A percentile compares a stretch with the other conserved stretches of the same genome.
These are phyloP conservation scores for Oryza rufipogon DNA, from an alignment of 176 grass and related monocot species.

Conservation along the genomic window DNA sequence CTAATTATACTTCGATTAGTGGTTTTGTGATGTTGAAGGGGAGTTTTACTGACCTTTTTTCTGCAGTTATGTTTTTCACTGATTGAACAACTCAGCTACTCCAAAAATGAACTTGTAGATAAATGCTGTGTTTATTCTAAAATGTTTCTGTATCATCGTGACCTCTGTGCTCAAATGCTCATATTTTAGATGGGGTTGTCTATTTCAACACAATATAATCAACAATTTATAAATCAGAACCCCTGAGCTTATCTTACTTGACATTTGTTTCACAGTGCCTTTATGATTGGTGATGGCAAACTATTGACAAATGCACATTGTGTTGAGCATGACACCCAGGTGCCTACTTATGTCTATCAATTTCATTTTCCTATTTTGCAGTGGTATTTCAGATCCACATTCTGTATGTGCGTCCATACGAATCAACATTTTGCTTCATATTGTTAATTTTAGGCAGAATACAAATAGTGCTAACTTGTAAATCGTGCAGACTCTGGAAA, in stretches of 20 bases:
- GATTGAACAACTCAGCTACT: constrained; percentile 4
- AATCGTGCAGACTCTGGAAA: neutral
- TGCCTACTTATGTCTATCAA: constrained; percentile 28
- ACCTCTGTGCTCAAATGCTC: constrained; percentile 5
- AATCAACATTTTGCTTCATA: neutral
- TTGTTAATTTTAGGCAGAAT: constrained; percentile 17
- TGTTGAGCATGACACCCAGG: constrained; percentile 92
- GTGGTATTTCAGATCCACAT: neutral
- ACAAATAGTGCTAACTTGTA: neutral
- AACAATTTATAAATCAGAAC: constrained; percentile 5
- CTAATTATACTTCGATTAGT: constrained; percentile 20
- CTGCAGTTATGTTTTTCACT: neutral
- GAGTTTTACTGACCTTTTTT: neutral
- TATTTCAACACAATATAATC: neutral
- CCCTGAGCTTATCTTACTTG: constrained; percentile 22
- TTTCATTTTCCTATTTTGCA: constrained; percentile 20
- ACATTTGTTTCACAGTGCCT: constrained; percentile 66
- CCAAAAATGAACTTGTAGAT: neutral
- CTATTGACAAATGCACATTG: constrained; percentile 98
- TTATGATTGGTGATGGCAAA: constrained; percentile 96
- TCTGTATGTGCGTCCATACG: neutral
- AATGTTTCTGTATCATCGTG: neutral
- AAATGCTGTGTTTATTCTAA: constrained; percentile 37
- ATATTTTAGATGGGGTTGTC: constrained; percentile 8
- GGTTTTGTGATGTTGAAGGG: constrained; percentile 19